Conservation (phyloP, 441 rosid species). For the Adansonia rubrostipa region DNA sequence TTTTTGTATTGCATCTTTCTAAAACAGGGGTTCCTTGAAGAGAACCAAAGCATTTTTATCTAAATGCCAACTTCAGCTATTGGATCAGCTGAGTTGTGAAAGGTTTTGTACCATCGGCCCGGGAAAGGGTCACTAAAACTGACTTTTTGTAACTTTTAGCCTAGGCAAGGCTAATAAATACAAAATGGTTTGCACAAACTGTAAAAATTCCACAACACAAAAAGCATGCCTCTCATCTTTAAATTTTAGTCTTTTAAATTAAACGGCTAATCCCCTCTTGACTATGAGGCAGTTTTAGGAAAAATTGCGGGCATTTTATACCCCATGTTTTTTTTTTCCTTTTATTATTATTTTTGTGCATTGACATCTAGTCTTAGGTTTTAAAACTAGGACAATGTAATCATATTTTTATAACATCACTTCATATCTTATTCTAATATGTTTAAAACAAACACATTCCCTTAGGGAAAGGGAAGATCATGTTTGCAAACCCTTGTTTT, state of each 20-base stretch:
- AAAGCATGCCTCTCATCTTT: constrained; percentile 46
- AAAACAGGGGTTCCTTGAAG: constrained; percentile 51
- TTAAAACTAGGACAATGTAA: constrained; percentile 60
- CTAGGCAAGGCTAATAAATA: constrained; percentile 67
- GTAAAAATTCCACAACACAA: constrained; percentile 48
- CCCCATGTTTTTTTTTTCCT: not conserved
- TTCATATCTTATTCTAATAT: constrained; percentile 29
- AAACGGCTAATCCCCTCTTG: constrained; percentile 50
- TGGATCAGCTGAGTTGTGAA: constrained; percentile 52
- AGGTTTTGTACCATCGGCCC: constrained; percentile 29
- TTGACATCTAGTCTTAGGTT: constrained; percentile 59
- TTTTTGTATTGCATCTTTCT: constrained; percentile 39
- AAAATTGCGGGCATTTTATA: constrained; percentile 34
- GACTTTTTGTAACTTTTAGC: constrained; percentile 37
- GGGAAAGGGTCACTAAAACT: constrained; percentile 35
- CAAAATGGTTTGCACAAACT: constrained; percentile 54
- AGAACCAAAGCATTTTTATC: constrained; percentile 41
- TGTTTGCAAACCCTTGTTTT: constrained; percentile 26
- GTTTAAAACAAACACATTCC: constrained; percentile 41
- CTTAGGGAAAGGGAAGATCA: constrained; percentile 57
- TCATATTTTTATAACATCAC: constrained; percentile 35
- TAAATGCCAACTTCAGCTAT: constrained; percentile 47
- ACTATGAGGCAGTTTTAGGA: constrained; percentile 45
- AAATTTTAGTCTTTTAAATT: constrained; percentile 32
- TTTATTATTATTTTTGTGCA: constrained; percentile 32